Base-by-base conservation (phyloP, 192 early-diverging fungal species). In the Physocladia obscura region DNA sequence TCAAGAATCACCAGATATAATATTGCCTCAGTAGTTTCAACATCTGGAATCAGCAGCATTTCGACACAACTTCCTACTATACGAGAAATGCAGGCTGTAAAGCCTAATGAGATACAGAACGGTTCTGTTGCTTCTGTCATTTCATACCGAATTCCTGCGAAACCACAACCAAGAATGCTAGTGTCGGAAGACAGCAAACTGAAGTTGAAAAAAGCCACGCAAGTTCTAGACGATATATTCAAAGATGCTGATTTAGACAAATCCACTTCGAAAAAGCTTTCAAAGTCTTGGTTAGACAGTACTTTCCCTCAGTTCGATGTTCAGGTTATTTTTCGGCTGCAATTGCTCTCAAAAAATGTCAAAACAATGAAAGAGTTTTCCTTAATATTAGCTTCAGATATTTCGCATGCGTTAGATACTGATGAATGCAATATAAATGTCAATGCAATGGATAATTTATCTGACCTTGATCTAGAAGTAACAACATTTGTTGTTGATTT, bases 1-100 rank as follows among this genome's bases (percentile, higher is more conserved):
- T 55, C 70, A 13, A 77, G 73, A 57, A 34, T 68, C 11, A 70
- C 79, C 3, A 52, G 79, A 13, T 80, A 80, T 60, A 80, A 80
- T 49, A 67, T 80, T 62, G 73, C 73, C 11, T 69, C 69, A 2
- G 79, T 77, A 21, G 72, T 74, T 19, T 37, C 54, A 24, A 77
- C 79, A 27, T 80, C 75, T 51, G 71, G 71, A 17, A 61, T 75
- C 21, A 52, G 39, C 49, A 64, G 24, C 19, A 69, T 51, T 63
- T 62, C 48, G 32, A 72, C 40, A 31, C 26, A 56, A 21, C 26
- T 40, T 34, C 35, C 35, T 58, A 17, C 15, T 15, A 24, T 44
- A 49, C 31, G 36, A 37, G 47, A 52, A 69, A 6, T 39, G 13
- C 27, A 24, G 8, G 17, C n/a, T 34, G 11, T 21, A 11, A 35